Evolutionary conservation across 805 yeast species (phyloP).

Genomic region (Candida awuae): DNA sequence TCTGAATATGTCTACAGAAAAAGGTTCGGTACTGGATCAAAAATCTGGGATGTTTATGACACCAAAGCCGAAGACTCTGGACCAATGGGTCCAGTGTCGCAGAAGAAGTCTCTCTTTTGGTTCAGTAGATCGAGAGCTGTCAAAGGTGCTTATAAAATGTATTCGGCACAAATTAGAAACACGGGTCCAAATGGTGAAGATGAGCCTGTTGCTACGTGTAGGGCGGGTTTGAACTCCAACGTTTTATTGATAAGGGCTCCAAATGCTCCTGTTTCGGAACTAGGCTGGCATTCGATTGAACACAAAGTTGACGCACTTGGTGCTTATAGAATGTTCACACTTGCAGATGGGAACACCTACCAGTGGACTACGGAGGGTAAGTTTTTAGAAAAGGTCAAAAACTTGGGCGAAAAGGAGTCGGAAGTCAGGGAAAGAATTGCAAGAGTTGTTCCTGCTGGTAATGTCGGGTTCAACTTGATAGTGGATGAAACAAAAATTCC

Average conservation of each 20-base stretch:
- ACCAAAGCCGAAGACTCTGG: constrained; percentile 31
- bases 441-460: constrained; percentile 45
- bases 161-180: constrained; percentile 31
- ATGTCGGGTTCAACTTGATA: constrained; percentile 45
- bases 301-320: constrained; percentile 57
- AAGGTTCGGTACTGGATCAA: constrained; percentile 56
- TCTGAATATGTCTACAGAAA: constrained; percentile 42
- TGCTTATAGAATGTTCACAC: constrained; percentile 50
- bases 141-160: constrained; percentile 58
- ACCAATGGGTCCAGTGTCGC: constrained; percentile 35
- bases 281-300: constrained; percentile 56
- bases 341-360: constrained; percentile 52
- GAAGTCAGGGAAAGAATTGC: constrained; percentile 62
- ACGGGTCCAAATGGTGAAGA: constrained; percentile 44
- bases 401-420: constrained; percentile 55
- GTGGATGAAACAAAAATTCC: constrained; percentile 49
- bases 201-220: constrained; percentile 48
- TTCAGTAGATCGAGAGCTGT: constrained; percentile 58
- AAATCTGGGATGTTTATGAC: constrained; percentile 46
- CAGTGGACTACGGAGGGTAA: constrained; percentile 61
- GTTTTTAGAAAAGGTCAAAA: constrained; percentile 48
- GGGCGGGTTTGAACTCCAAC: constrained; percentile 57
- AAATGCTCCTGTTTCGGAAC: constrained; percentile 41
- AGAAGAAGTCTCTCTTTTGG: constrained; percentile 41
- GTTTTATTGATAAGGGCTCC: constrained; percentile 48